Evolutionary conservation across 2,329 filamentous ascomycete species (phyloP), one percentile per base, ranked within the genome.

Genomic region (Magnaporthales sp.): DNA sequence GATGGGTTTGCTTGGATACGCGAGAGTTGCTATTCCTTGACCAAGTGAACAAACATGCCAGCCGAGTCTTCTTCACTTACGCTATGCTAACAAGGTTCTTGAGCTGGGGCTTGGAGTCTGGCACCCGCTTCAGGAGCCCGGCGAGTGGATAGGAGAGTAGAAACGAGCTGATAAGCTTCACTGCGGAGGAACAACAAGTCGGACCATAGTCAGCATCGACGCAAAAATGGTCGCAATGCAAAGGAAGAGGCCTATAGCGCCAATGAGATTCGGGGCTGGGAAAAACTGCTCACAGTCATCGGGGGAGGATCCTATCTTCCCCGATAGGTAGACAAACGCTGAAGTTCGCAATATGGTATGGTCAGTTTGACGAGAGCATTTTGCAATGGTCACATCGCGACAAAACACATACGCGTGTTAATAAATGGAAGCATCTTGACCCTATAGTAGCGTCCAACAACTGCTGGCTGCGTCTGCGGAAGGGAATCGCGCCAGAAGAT

Each of bases 121-220:
- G 94, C 24, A 99, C 84, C 66, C 95, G 87, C 78, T 99, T 99
- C 9, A 99, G 84, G 29, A 96, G 77, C 27, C 85, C 95, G 63
- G 95, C 92, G 66, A 99, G 84, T 2, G 95, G 95, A 75, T 96
- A 99, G 11, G 95, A 98, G 54, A 97, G 78, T 63, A 99, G 83
- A 77, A 98, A 96, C 7, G 91, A 92, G 75, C 89, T 89, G 73
- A 97, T 90, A 72, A 98, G 90, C 77, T 99, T 99, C 72, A 99
- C 93, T 97, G 72, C 67, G 29, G 29, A 58, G 38, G 60, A 26
- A 13, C n/a, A 32, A 13, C n/a, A 32, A 24, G 31, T 65, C 30
- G 13, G n/a, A 24, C 26, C 46, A 46, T 32, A 32, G 63, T 26
- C 29, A 46, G 29, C 56, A 15, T 29, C 26, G 10, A 32, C 30